These are phyloP conservation scores for Margaritispora aquatica DNA, from an alignment of 495 filamentous ascomycete genomes.

Conservation along the genomic window DNA sequence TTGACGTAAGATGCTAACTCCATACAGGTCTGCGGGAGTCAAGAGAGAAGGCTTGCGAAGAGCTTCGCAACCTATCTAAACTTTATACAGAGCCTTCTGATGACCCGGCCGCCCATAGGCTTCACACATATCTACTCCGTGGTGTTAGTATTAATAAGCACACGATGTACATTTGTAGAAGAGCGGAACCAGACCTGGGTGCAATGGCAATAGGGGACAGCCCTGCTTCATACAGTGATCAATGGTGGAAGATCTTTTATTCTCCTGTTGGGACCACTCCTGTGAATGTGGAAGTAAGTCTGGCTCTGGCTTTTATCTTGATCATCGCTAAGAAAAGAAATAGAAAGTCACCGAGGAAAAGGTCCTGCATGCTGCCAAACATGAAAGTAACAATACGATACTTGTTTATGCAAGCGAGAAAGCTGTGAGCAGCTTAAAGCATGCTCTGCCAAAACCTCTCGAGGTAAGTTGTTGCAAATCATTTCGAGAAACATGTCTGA, in stretches of 20 bases:
- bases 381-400: constrained; percentile 25
- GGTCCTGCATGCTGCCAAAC: constrained; percentile 29
- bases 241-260: constrained; percentile 34
- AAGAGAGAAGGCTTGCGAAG: constrained; percentile 41
- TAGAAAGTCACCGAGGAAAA: constrained; percentile 30
- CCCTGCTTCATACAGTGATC: constrained; percentile 15
- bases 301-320: too few species aligned
- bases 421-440: constrained; percentile 22
- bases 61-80: constrained; percentile 41
- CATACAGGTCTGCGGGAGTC: constrained; percentile 43
- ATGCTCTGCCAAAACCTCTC: constrained; percentile 26
- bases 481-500: constrained; percentile 1
- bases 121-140: constrained; percentile 28
- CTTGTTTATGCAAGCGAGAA: constrained; percentile 32
- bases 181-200: constrained; percentile 16
- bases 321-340: constrained; percentile 9
- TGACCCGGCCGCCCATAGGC: constrained; percentile 36
- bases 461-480: constrained; percentile 22
- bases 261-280: constrained; percentile 15
- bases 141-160: constrained; percentile 21
- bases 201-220: constrained; percentile 20
- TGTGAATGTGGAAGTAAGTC: constrained; percentile 20
- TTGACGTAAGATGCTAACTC: background rate
- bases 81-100: constrained; percentile 48
- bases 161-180: constrained; percentile 16